A percentile compares a stretch with the other conserved stretches of the same genome.
phyloP scores from a whole-genome alignment of 2,329 filamentous ascomycete genomes.

The Parafenestella ontariensis region DNA sequence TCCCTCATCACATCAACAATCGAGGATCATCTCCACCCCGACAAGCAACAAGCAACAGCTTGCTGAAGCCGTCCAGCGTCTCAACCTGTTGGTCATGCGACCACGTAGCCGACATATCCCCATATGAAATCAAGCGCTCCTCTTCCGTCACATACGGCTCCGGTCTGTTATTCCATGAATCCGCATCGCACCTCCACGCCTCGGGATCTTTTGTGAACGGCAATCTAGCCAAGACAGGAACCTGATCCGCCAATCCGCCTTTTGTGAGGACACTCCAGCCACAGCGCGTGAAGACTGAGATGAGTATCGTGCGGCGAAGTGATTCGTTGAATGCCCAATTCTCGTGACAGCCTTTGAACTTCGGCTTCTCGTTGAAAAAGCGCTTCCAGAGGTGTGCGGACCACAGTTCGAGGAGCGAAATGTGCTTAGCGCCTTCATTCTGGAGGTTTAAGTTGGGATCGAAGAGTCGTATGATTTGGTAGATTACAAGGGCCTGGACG shows the following conservation, averaged over 20 bases:
- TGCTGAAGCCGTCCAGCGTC: slow-evolving; percentile 28
- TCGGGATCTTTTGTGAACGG: slow-evolving; percentile 25
- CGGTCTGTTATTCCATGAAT: slow-evolving; percentile 17
- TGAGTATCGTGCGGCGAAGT: slow-evolving; percentile 36
- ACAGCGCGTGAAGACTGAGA: slow-evolving; percentile 36
- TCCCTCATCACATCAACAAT: slow-evolving; percentile 18
- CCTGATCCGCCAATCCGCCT: slow-evolving; percentile 30
- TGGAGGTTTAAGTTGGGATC: slow-evolving; percentile 27
- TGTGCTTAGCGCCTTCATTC: slow-evolving; percentile 22
- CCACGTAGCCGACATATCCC: slow-evolving; percentile 25
- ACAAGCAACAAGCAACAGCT: slow-evolving; percentile 36
- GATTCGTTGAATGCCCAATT: slow-evolving; percentile 40
- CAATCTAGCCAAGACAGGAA: slow-evolving; percentile 29
- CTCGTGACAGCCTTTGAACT: slow-evolving; percentile 13
- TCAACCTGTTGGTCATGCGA: slow-evolving; percentile 11
- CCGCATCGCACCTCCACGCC: slow-evolving; percentile 21
- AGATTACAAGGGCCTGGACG: slow-evolving; percentile 42
- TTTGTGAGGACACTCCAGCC: slow-evolving; percentile 26
- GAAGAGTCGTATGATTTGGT: slow-evolving; percentile 42
- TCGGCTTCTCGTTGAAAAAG: slow-evolving; percentile 23
- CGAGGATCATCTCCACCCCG: slow-evolving; percentile 28
- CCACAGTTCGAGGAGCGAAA: slow-evolving; percentile 35
- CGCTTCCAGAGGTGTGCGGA: slow-evolving; percentile 39
- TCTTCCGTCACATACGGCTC: slow-evolving; percentile 7
- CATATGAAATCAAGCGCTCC: slow-evolving; percentile 30